Evolutionary conservation across 495 filamentous ascomycete genomes (phyloP).

Genomic region (Evernia prunastri): DNA sequence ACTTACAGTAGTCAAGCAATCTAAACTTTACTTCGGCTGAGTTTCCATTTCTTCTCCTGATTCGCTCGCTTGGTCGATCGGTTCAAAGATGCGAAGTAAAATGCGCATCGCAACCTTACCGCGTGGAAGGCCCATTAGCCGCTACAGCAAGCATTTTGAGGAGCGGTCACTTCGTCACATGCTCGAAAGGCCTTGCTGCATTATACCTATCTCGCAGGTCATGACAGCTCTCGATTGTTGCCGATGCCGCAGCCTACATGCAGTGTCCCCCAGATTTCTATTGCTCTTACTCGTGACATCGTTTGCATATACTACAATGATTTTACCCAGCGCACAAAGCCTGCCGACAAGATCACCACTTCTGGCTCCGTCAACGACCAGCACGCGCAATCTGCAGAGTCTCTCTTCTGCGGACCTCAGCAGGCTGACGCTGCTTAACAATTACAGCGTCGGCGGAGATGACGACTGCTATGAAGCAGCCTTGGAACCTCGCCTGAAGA

Average conservation of each 20-base stretch:
- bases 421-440: not conserved
- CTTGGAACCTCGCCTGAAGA: not conserved
- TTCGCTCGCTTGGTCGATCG: not conserved
- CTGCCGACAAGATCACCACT: not conserved
- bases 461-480: not conserved
- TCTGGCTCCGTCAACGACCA: not conserved
- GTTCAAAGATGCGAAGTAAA: not conserved
- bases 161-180: no score
- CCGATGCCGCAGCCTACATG: not conserved
- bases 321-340: not conserved
- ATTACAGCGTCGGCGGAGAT: not conserved
- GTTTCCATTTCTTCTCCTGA: not conserved
- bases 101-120: not conserved
- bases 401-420: not conserved
- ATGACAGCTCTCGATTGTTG: no score
- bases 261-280: not conserved
- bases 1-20: no score
- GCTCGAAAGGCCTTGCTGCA: no score
- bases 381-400: not conserved
- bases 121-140: not conserved
- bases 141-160: no score
- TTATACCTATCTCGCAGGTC: no score
- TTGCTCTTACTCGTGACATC: not conserved
- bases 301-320: not conserved
- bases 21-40: not conserved